phyloP scores from a whole-genome alignment of 106 monocot species.

The Posidonia australis region DNA sequence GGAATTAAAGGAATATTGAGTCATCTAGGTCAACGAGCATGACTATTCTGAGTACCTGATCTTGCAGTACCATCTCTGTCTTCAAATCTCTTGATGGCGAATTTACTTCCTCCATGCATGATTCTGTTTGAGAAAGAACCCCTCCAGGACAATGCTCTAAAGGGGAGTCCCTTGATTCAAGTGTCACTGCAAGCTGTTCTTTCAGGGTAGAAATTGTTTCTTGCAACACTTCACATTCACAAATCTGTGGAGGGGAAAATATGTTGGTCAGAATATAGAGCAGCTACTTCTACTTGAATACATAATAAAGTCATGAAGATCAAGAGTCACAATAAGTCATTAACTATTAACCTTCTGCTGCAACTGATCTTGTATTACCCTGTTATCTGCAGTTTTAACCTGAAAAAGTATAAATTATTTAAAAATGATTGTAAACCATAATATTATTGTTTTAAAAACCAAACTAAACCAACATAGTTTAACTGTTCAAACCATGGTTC shows the following conservation, averaged over 20 bases:
- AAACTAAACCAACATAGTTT: background rate
- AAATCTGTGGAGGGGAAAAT: slow-evolving; percentile 27
- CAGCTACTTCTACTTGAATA: background rate
- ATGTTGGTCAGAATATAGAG: background rate
- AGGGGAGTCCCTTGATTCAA: background rate
- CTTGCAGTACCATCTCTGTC: background rate
- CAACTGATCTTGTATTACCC: slow-evolving; percentile 86
- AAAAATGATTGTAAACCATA: background rate
- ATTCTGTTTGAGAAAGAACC: background rate
- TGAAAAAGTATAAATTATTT: slow-evolving; percentile 12
- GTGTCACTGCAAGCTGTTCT: slow-evolving; percentile 43
- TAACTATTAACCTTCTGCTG: slow-evolving; percentile 51
- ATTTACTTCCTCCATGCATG: background rate
- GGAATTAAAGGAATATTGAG: too few species aligned
- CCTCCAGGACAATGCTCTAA: background rate
- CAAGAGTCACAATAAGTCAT: too few species aligned
- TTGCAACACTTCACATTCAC: slow-evolving; percentile 56
- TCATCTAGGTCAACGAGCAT: background rate
- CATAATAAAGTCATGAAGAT: background rate
- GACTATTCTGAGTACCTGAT: background rate
- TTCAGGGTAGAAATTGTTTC: slow-evolving; percentile 47
- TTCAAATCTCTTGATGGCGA: slow-evolving; percentile 1
- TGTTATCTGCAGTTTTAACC: slow-evolving; percentile 97
- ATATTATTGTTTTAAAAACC: background rate
- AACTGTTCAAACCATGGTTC: too few species aligned